Percentiles rank a stretch among this genome's conserved stretches.
These are phyloP conservation scores for Lepiota brunneoincarnata DNA, from an alignment of 768 basidiomycete genomes.

Conservation along the genomic window DNA sequence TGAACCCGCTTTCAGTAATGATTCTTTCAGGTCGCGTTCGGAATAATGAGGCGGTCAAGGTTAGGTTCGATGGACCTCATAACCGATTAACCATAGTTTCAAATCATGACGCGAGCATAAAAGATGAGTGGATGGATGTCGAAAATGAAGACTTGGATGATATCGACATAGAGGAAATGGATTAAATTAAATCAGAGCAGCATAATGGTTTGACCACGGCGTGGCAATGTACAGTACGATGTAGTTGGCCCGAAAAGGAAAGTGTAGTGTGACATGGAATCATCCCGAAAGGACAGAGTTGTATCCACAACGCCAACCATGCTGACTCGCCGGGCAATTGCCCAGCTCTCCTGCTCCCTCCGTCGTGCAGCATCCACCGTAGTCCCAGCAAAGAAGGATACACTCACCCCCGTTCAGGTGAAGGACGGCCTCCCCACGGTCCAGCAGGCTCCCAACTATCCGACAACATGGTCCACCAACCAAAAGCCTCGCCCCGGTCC, in stretches of 20 bases:
- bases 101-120: slow-evolving; percentile 69
- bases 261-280: slow-evolving; percentile 11
- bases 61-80: slow-evolving; percentile 78
- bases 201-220: slow-evolving; percentile 13
- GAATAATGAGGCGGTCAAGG: slow-evolving; percentile 74
- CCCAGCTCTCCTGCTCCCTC: slow-evolving; percentile 27
- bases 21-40: slow-evolving; percentile 80
- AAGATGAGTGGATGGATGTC: slow-evolving; percentile 58
- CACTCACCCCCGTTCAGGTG: slow-evolving; percentile 12
- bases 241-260: slow-evolving; percentile 7
- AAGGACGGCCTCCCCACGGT: slow-evolving; percentile 23
- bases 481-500: slow-evolving; percentile 69
- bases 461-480: slow-evolving; percentile 80
- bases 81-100: slow-evolving; percentile 78
- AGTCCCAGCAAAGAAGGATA: slow-evolving; percentile 24
- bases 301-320: slow-evolving; percentile 23
- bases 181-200: slow-evolving; percentile 21
- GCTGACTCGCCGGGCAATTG: slow-evolving; percentile 38
- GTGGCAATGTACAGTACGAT: slow-evolving; percentile 21
- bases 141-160: slow-evolving; percentile 45
- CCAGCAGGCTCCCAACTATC: slow-evolving; percentile 81
- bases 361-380: slow-evolving; percentile 26
- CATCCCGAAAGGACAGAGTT: slow-evolving; percentile 17
- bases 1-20: slow-evolving; percentile 87
- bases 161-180: slow-evolving; percentile 72